phyloP scores from a whole-genome alignment of 768 basidiomycete species.

The Kwoniella sp. region DNA sequence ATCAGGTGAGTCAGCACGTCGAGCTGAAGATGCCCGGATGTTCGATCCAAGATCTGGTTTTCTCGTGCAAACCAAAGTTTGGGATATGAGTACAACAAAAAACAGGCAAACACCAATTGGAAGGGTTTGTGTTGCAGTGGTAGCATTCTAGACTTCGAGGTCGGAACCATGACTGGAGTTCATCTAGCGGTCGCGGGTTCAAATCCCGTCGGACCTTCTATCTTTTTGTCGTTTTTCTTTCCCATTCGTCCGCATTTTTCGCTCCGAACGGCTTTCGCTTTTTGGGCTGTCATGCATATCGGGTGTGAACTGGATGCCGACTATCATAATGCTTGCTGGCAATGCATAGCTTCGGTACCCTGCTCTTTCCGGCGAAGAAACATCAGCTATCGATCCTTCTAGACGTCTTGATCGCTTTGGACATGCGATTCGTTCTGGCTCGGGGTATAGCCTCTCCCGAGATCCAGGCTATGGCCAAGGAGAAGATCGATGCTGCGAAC shows the following conservation, averaged over 20 bases:
- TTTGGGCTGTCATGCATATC: no score
- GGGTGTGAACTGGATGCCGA: no score
- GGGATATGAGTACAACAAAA: background rate
- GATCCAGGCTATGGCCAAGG: constrained; percentile 12
- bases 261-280: no score
- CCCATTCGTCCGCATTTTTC: no score
- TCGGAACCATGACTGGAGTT: constrained; percentile 27
- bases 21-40: no score
- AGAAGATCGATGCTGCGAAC: constrained; percentile 9
- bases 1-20: constrained; percentile 25
- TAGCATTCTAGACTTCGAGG: constrained; percentile 35
- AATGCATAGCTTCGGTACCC: constrained; percentile 23
- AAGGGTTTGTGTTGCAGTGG: constrained; percentile 32
- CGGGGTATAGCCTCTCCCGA: constrained; percentile 11
- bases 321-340: no score
- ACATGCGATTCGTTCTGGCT: constrained; percentile 14
- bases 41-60: no score
- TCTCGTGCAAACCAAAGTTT: no score
- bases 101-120: background rate
- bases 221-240: background rate
- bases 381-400: constrained; percentile 22
- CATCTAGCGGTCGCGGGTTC: constrained; percentile 34
- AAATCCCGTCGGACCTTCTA: constrained; percentile 30
- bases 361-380: constrained; percentile 15
- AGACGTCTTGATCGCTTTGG: constrained; percentile 17